Base-by-base conservation (phyloP, 345 rosid species). In the Luvunga scandens region DNA sequence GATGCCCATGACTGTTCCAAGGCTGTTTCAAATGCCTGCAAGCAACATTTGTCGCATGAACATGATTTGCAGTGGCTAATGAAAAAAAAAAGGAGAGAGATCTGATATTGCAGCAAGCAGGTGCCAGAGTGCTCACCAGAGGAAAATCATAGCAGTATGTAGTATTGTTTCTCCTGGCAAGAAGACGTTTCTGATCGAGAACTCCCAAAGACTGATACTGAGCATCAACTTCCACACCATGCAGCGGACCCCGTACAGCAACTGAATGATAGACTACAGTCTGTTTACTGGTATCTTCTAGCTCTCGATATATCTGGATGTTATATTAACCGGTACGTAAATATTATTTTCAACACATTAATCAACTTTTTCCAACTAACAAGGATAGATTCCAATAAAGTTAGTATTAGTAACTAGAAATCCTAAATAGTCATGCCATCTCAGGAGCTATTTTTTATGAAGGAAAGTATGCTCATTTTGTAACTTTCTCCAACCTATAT, bases 101-200 rank as follows among this genome's bases (percentile, higher is more conserved):
- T 45, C 33, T n/a, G 67, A 71, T 28, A 66, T 61, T 33, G 31
- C 57, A 69, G 53, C 25, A 71, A 81, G 50, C 13, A 75, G 33
- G 57, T 38, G 77, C 21, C 72, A 76, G 56, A 72, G 48, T 74
- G 81, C 98, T 85, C 63, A 97, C 98, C 92, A 94, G 80, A 48
- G 98, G 99, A 78, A 97, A 97, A 85, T 97, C 99, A 76, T 97
- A 90, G 92, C 99, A 97, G 77, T 97, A 94, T 55, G 99, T 97
- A 63, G 99, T 93, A 85, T 78, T 90, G 80, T 85, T 93, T 78
- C 80, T 89, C 89, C 99, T 92, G 71, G 99, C 98, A 8, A 84
- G 30, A 71, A 97, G 86, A 64, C 99, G 98, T 86, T 93, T 89
- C 74, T 88, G 86, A 82, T 93, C 98, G 66, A 97, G 88, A 84